Conservation (phyloP, 2,329 filamentous ascomycete species). For the Fusarium pininemorale region DNA sequence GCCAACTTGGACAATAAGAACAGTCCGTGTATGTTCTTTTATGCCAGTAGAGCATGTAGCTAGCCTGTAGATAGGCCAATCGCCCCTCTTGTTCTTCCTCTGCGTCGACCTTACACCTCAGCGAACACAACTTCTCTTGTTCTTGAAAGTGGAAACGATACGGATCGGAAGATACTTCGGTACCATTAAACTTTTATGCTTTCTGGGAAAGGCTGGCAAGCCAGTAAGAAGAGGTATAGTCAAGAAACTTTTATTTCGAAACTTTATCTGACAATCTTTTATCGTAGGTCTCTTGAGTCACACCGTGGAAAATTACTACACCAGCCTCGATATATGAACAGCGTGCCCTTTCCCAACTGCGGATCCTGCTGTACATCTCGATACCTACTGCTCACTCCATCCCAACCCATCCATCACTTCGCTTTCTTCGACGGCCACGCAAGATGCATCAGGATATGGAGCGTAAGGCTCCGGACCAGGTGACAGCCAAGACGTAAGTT, state of each 20-base stretch:
- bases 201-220: neutral
- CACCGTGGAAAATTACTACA: neutral
- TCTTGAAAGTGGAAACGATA: accelerated
- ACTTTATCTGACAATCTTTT: neutral
- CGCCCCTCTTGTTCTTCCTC: neutral
- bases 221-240: neutral
- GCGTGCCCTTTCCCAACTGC: accelerated
- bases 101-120: accelerated
- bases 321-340: accelerated
- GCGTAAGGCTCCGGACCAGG: accelerated
- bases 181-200: neutral
- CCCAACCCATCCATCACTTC: too few relatives aligned
- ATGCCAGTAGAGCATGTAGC: neutral
- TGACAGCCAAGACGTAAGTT: neutral
- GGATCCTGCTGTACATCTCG: accelerated
- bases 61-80: accelerated
- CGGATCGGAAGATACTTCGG: accelerated
- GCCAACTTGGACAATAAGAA: too few relatives aligned
- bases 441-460: accelerated
- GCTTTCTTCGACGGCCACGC: accelerated
- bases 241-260: neutral
- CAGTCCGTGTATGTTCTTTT: neutral
- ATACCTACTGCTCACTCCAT: neutral
- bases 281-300: neutral
- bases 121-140: neutral